Conservation (phyloP, 2,329 filamentous ascomycete genomes). For the Fusarium armeniacum region DNA sequence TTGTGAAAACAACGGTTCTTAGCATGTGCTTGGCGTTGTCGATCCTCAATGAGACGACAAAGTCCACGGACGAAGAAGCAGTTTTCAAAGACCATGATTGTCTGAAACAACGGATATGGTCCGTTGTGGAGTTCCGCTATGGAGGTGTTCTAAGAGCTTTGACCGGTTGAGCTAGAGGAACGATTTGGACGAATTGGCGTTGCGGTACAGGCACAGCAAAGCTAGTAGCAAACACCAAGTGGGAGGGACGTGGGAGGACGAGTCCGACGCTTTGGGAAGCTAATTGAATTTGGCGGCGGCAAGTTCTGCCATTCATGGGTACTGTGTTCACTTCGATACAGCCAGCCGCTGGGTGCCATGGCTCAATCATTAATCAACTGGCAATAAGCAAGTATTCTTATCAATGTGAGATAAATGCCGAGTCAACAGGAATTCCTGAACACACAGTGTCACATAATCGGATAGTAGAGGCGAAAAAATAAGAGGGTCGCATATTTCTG, state of each 20-base stretch:
- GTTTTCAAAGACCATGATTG: background rate
- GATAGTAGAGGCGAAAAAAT: background rate
- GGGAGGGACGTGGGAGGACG: background rate
- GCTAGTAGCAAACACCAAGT: background rate
- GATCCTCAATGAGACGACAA: background rate
- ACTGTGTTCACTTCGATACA: background rate
- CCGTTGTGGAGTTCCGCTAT: background rate
- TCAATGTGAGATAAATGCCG: background rate
- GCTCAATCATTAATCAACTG: background rate
- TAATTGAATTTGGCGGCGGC: background rate
- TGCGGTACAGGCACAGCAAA: background rate
- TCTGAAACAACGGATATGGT: background rate
- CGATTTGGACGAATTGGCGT: background rate
- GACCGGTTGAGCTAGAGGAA: background rate
- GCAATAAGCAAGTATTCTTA: no score
- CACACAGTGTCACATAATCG: conserved; percentile 1
- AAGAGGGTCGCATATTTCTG: background rate
- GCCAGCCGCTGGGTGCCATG: background rate
- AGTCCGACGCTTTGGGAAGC: background rate
- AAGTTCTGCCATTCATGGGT: background rate
- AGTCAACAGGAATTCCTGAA: background rate
- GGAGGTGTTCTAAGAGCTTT: background rate
- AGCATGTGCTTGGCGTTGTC: background rate
- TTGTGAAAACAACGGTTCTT: background rate
- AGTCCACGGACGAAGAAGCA: background rate